These are phyloP conservation scores for Usnea hakonensis DNA, from an alignment of 495 filamentous ascomycete species.

Conservation along the genomic window DNA sequence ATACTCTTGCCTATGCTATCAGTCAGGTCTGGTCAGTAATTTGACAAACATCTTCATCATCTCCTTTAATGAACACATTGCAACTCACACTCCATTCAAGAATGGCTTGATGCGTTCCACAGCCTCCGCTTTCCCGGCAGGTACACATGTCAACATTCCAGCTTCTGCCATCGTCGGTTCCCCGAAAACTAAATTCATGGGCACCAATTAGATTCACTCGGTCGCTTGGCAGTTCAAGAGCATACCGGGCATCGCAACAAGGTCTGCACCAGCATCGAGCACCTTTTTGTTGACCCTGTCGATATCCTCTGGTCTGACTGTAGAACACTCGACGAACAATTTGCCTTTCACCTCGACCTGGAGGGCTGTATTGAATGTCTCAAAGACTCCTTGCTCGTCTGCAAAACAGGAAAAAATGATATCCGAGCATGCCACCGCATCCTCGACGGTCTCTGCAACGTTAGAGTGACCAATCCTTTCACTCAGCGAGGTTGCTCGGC, in stretches of 20 bases:
- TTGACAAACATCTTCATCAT: neutral
- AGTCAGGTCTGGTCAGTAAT: neutral
- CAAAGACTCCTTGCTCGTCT: slow-evolving; percentile 64
- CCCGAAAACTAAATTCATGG: slow-evolving; percentile 19
- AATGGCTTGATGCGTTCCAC: slow-evolving; percentile 63
- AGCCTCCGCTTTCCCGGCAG: slow-evolving; percentile 54
- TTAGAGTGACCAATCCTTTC: slow-evolving; percentile 51
- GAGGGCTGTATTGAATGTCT: slow-evolving; percentile 35
- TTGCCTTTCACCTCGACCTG: slow-evolving; percentile 51
- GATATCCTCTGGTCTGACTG: slow-evolving; percentile 78
- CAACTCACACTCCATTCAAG: slow-evolving; percentile 54
- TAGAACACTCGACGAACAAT: slow-evolving; percentile 82
- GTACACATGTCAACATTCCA: slow-evolving; percentile 65
- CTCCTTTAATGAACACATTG: too few species aligned
- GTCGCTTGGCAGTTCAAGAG: neutral
- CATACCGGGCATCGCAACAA: slow-evolving; percentile 58
- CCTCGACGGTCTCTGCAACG: slow-evolving; percentile 53
- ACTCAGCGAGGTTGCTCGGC: slow-evolving; percentile 51
- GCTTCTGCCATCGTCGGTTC: slow-evolving; percentile 36
- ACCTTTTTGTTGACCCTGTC: slow-evolving; percentile 50
- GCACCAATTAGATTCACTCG: too few species aligned
- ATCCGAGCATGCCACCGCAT: slow-evolving; percentile 59
- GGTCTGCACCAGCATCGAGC: slow-evolving; percentile 51
- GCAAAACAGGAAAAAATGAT: slow-evolving; percentile 80
- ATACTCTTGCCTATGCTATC: slow-evolving; percentile 49